A percentile compares a stretch with the other conserved stretches of the same genome.
These are phyloP conservation scores for Ilyonectria mors-panacis DNA, from an alignment of 2,329 filamentous ascomycete genomes.

Conservation along the genomic window DNA sequence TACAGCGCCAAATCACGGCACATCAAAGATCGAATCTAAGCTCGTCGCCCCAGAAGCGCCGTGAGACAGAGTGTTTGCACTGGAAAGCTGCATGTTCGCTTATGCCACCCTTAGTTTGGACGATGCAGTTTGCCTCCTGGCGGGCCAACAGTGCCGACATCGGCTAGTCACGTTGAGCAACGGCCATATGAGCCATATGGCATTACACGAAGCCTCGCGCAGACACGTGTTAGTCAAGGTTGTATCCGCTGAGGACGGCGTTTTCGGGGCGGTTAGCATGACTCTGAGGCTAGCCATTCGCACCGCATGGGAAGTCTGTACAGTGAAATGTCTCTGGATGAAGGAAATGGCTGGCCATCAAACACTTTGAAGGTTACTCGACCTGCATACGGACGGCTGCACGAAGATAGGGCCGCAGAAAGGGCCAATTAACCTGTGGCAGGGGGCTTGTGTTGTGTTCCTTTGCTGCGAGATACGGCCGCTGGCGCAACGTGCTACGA, in stretches of 20 bases:
- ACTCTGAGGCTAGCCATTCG: slow-evolving; percentile 10
- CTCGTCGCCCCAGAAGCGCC: neutral
- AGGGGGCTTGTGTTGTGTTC: slow-evolving; percentile 30
- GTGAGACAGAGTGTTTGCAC: slow-evolving; percentile 20
- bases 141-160: slow-evolving; percentile 32
- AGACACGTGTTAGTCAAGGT: slow-evolving; percentile 40
- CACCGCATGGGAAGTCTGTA: neutral
- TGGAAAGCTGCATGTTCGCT: slow-evolving; percentile 42
- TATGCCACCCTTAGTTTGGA: slow-evolving; percentile 36
- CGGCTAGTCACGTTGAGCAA: slow-evolving; percentile 41
- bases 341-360: neutral
- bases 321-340: neutral
- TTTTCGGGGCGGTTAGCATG: slow-evolving; percentile 12
- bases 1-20: neutral
- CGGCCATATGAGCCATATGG: slow-evolving; percentile 30
- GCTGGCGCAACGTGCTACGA: slow-evolving; percentile 40
- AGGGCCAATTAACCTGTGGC: slow-evolving; percentile 24
- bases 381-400: slow-evolving; percentile 4
- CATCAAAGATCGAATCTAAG: neutral
- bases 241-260: slow-evolving; percentile 24
- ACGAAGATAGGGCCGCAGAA: neutral
- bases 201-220: slow-evolving; percentile 29
- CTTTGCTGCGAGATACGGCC: slow-evolving; percentile 45
- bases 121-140: slow-evolving; percentile 31
- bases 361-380: neutral